phyloP scores from a whole-genome alignment of 139 green algal species.

The Tetratostichococcus sp. region DNA sequence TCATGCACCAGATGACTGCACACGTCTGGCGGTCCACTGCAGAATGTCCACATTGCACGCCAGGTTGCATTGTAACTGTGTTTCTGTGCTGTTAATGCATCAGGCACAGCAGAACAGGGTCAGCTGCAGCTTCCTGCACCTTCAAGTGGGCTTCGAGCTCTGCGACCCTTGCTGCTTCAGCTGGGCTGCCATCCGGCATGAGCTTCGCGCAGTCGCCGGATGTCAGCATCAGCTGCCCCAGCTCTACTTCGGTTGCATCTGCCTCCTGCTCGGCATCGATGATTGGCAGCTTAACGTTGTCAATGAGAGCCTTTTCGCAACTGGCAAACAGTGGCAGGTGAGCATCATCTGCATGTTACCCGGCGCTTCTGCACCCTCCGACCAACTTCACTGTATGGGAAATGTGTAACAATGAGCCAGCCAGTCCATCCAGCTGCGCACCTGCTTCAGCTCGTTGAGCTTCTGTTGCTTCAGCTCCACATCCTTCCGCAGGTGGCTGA shows the following conservation, averaged over 20 bases:
- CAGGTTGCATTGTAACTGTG: too few species aligned
- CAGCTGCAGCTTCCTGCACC: too few species aligned
- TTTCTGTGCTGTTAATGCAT: too few species aligned
- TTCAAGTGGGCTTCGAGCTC: conserved; percentile 25
- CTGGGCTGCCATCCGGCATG: conserved; percentile 47
- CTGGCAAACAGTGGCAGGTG: background rate
- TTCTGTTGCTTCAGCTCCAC: conserved; percentile 77
- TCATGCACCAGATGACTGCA: too few species aligned
- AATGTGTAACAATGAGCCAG: conserved; percentile 22
- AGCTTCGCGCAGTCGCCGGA: conserved; percentile 33
- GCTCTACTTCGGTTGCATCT: background rate
- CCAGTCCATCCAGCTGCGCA: conserved; percentile 8
- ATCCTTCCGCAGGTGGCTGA: conserved; percentile 59
- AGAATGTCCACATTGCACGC: too few species aligned
- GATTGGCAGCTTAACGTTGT: too few species aligned
- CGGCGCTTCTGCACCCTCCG: too few species aligned
- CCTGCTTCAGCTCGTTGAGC: conserved; percentile 72
- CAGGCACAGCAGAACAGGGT: too few species aligned
- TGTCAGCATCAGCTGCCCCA: conserved; percentile 32
- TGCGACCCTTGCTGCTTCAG: conserved; percentile 17
- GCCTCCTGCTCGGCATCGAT: background rate
- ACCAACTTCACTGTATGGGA: too few species aligned
- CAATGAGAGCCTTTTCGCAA: too few species aligned
- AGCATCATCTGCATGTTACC: too few species aligned
- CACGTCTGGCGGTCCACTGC: too few species aligned